Evolutionary conservation across 371 early-diverging fungal species (phyloP), one percentile per base, ranked within the genome.

Genomic region (Apophysomyces sp.): DNA sequence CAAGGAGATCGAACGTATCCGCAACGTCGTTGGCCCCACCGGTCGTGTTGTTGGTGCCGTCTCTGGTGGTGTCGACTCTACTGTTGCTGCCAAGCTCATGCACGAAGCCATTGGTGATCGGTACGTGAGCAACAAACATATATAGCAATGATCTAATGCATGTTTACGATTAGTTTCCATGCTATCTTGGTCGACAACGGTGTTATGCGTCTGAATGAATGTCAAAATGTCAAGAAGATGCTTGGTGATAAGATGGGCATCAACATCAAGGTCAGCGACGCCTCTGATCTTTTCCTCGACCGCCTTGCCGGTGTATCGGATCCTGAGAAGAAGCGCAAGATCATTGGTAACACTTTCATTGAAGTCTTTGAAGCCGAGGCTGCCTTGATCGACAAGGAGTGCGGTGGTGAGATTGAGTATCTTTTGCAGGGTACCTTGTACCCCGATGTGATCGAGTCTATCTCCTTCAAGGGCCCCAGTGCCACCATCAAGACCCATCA

Each of bases 401-500:
- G 82, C 64, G 87, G 81, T 65, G 79, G 86, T 39, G 83, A 92
- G 59, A 89, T 97, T 61, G 94, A 97, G 77, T 98, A 89, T 75
- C 83, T 98, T 69, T 82, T 98, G 61, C 98, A 97, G 82, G 98
- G 98, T 60, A 98, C 98, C 15, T 84, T 98, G 56, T 98, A 97
- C 77, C 98, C 98, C 53, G 98, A 98, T 82, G 98, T 98, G 56
- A 98, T 98, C 68, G 98, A 98, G 84, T 90, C 91, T 60, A 93
- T 98, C 68, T 95, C 95, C 24, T 98, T 97, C 92, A 98, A 98
- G 91, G 98, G 98, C 8, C 98, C 98, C 41, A 87, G 88, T 67
- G 98, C 96, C 21, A 96, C 96, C 65, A 98, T 98, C 84, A 98
- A 98, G 87, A 95, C 98, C 27, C 98, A 98, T 76, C 98, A 98